Evolutionary conservation across 805 yeast species (phyloP).

Genomic region (Clavispora asparagi): DNA sequence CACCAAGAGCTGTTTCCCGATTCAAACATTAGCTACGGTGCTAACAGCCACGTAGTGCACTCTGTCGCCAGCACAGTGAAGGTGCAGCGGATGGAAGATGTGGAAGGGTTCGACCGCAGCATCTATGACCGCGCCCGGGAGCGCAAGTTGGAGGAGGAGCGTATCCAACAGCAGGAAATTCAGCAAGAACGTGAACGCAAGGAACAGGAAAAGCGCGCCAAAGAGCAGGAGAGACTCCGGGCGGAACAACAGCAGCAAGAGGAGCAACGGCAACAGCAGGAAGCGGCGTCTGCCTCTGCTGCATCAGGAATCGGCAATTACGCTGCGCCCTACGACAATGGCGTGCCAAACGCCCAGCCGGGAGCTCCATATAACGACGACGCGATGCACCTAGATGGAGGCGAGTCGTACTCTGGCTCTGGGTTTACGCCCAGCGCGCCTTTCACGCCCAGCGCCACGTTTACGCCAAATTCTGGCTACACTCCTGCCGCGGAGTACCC

Average conservation of each 20-base stretch:
- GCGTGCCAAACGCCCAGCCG: background rate
- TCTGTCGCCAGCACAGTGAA: background rate
- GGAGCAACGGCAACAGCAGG: background rate
- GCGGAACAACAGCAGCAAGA: background rate
- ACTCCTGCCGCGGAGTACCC: background rate
- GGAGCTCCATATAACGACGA: background rate
- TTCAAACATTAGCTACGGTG: background rate
- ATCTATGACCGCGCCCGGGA: slow-evolving; percentile 11
- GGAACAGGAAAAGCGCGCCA: background rate
- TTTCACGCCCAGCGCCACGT: too few species aligned
- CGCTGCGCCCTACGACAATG: background rate
- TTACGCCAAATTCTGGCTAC: too few species aligned
- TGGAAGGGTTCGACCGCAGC: slow-evolving; percentile 11
- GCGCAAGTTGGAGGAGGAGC: slow-evolving; percentile 5
- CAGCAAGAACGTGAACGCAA: background rate
- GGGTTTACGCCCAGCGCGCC: too few species aligned
- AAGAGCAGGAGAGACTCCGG: background rate
- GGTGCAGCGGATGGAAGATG: slow-evolving; percentile 12
- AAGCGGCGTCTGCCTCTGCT: too few species aligned
- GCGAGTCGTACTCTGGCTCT: background rate
- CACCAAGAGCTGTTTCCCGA: background rate
- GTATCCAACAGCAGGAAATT: background rate
- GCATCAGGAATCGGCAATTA: background rate
- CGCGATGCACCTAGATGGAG: background rate
- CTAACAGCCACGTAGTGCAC: background rate